Conservation (phyloP, 345 rosid species). For the Capsella bursapastoris region DNA sequence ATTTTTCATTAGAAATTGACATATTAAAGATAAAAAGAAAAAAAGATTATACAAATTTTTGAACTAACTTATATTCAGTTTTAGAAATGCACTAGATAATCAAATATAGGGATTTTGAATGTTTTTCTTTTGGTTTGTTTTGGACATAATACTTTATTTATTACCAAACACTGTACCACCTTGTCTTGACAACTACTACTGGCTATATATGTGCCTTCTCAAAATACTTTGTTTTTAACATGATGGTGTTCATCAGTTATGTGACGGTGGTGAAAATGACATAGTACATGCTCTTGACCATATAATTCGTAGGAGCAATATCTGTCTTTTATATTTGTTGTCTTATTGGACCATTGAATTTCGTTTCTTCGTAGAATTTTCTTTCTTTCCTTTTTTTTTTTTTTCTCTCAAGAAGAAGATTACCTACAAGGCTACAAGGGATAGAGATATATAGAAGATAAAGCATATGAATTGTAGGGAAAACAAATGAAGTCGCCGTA, state of each 20-base stretch:
- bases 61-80: neutral
- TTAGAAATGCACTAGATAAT: neutral
- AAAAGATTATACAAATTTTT: neutral
- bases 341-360: neutral
- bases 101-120: neutral
- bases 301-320: neutral
- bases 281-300: constrained; percentile 2
- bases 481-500: neutral
- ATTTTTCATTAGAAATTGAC: neutral
- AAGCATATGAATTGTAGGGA: neutral
- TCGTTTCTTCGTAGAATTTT: neutral
- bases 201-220: neutral
- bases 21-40: neutral
- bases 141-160: neutral
- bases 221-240: constrained; percentile 8
- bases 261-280: constrained; percentile 12
- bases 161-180: neutral
- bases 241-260: neutral
- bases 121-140: neutral
- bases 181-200: neutral
- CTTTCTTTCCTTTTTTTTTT: neutral
- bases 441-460: neutral
- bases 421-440: neutral
- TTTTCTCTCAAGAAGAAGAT: neutral
- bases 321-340: neutral